phyloP scores from a whole-genome alignment of 169 alveolate genomes.

The Eimeria necatrix region DNA sequence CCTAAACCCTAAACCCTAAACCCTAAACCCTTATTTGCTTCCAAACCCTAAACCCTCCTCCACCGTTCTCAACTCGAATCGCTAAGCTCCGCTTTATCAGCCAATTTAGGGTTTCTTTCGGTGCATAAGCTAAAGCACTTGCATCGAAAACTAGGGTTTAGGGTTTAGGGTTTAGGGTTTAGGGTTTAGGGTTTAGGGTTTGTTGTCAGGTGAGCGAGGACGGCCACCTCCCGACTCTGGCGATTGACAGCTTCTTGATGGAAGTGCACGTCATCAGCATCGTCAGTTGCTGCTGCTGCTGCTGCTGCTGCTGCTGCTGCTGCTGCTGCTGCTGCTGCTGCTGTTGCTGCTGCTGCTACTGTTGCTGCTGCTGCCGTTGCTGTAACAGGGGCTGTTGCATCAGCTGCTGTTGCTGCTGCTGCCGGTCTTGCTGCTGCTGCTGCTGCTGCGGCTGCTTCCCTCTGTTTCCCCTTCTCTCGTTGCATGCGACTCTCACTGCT shows the following conservation, averaged over 20 bases:
- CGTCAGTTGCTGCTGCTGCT: conserved; percentile 1
- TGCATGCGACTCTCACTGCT: background rate
- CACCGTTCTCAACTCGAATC: background rate
- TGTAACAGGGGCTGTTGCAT: background rate
- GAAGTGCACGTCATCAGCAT: conserved; percentile 16
- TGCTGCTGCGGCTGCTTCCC: no score
- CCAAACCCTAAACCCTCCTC: background rate
- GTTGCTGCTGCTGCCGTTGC: background rate
- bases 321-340: no score
- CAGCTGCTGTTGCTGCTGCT: background rate
- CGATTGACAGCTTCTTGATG: background rate
- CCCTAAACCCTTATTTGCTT: background rate
- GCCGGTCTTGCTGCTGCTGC: background rate
- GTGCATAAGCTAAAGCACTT: background rate
- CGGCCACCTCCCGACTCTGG: background rate
- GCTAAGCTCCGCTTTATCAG: background rate
- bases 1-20: background rate
- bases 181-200: background rate
- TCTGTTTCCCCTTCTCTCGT: background rate
- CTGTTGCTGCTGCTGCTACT: no score
- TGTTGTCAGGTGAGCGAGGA: background rate
- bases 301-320: conserved; percentile 5
- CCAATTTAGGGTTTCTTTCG: background rate
- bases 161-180: background rate
- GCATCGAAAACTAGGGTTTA: background rate